Conservation (phyloP, 768 basidiomycete species). For the Leccinum variicolor region DNA sequence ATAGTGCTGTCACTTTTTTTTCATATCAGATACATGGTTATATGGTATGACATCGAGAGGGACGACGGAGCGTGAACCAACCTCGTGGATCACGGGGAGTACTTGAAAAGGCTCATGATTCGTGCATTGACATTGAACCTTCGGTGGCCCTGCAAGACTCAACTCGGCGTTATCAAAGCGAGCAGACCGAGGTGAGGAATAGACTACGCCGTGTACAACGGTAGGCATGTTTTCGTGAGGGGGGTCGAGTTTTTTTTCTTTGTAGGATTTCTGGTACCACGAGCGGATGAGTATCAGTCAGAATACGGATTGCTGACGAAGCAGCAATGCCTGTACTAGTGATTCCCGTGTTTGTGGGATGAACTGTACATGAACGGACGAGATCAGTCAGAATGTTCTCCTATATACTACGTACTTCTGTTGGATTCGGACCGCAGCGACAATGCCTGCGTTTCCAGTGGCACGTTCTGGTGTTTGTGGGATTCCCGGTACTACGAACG, state of each 20-base stretch:
- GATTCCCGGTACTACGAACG: neutral
- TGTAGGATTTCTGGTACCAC: neutral
- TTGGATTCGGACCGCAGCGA: neutral
- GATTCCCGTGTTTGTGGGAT: neutral
- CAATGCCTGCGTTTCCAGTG: neutral
- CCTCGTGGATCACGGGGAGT: neutral
- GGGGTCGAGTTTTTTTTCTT: neutral
- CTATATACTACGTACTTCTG: neutral
- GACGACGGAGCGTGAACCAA: neutral
- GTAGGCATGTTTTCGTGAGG: neutral
- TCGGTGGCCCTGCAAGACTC: neutral
- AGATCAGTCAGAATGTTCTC: neutral
- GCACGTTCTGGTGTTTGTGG: too few species aligned
- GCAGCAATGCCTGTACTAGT: neutral
- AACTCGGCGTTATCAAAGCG: neutral
- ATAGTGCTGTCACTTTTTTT: neutral
- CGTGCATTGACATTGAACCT: neutral
- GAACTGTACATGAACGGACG: neutral
- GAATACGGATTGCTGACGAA: neutral
- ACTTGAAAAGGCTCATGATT: neutral
- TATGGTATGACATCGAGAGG: neutral
- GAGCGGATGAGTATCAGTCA: neutral
- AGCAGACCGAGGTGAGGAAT: too few species aligned
- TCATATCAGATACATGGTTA: neutral
- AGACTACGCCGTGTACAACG: neutral